Base-by-base conservation (phyloP, 345 rosid species). In the Sisymbrium altissimum region DNA sequence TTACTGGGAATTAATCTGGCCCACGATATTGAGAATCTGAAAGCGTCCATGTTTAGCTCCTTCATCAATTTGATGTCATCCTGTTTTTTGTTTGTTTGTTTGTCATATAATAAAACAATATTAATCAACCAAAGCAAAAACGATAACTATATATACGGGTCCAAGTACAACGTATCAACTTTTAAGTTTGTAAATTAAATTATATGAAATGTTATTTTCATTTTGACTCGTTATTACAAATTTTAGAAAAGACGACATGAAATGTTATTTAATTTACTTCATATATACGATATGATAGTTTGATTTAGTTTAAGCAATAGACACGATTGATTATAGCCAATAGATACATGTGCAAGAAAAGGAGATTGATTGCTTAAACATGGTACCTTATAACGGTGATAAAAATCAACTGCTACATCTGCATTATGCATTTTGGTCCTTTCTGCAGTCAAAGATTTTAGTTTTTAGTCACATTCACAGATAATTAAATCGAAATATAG, bases 21-120 rank as follows among this genome's bases (percentile, higher is more conserved):
- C 91, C 91, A 85, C 14, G 88, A 83, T 35, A 86, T 84, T 7
- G 88, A 86, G 46, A 85, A 79, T 70, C 86, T 68, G 43, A 80
- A 85, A 64, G 87, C 88, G 64, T 87, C 87, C 68, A 85, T 68
- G 21, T 82, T 81, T 76, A 85, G 75, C 53, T 85, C 82, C 70
- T 87, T 87, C 82, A 85, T 83, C 29, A 83, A 61, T 48, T 75
- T 53, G 3, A 85, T 80, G 64, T 87, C 89, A 53, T 82, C 87
- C 89, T 63, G 9, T 39, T 60, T 58, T 15, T 58, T 29, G 58
- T 45, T 23, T 41, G 46, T 61, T 62, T 55, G 10, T 11, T 15
- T 8, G n/a, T 36, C 46, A 25, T 44, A 19, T 11, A 57, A 39
- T 32, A 54, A 41, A 46, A 55, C 4, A 45, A 35, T 55, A 43